Evolutionary conservation across 768 basidiomycete species (phyloP), one percentile per base, ranked within the genome.

Genomic region (Hirschioporus abietinus): DNA sequence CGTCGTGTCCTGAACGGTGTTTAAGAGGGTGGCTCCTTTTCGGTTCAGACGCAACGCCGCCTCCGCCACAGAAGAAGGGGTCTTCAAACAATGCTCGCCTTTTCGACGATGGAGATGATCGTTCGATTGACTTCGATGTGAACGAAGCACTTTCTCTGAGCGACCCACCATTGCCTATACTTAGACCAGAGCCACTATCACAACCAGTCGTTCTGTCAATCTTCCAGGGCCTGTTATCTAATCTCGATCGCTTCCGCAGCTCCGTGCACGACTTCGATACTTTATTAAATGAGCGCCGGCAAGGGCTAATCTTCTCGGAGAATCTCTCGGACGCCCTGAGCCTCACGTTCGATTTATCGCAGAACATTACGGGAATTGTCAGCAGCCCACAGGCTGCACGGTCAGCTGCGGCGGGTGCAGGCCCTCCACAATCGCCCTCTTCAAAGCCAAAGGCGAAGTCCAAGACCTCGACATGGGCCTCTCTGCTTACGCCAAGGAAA

Each of bases 1-100:
- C 93, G 0, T 79, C 88, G n/a, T 92, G 94, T 72, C 93, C 96
- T 3, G 83, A 92, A 73, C 85, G 95, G 7, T 93, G 92, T 1
- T 80, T 97, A 26, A 86, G 89, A 0, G 95, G 95, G 0, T 99
- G 95, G 95, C 74, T 97, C 60, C 89, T 93, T 0, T 92, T 92
- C 72, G 82, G 82, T 15, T 68, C 78, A 5, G 81, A 76, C 64
- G 84, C 89, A 12, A 69, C 72, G 18, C 68, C 72, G 18, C 68
- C 71, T 8, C 74, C 68, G 17, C 69, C 65, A 57, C 42, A 70
- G 66, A 60, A 69, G 59, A 27, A 66, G 63, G 25, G 69, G 66
- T 60, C 25, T 36, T 64, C 65, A 60, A 69, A 75, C 12, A 71
- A 64, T 25, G 66, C 68, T 58, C 69, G 72, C 60, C 68, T 66